phyloP scores from a whole-genome alignment of 169 alveolate genomes.

The Plasmodium cynomolgi region DNA sequence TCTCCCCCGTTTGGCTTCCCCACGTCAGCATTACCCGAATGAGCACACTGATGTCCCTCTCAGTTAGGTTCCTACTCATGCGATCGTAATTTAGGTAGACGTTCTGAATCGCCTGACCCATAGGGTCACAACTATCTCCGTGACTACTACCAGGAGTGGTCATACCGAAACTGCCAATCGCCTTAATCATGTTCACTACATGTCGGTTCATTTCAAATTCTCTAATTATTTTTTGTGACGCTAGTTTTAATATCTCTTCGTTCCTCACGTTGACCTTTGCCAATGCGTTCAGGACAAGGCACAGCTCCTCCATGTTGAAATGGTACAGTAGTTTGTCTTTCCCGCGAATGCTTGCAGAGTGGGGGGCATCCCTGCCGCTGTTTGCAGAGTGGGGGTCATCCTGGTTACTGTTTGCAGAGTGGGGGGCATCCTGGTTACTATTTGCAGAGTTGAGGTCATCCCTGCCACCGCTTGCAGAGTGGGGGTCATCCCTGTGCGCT shows the following conservation, averaged over 20 bases:
- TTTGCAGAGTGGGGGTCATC: neutral
- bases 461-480: neutral
- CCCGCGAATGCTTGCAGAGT: neutral
- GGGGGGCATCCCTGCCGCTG: too few relatives aligned
- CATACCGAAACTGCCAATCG: neutral
- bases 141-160: neutral
- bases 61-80: conserved; percentile 16
- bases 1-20: neutral
- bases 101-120: neutral
- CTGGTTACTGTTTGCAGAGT: too few relatives aligned
- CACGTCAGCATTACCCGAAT: conserved; percentile 15
- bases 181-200: conserved; percentile 19
- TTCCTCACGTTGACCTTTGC: conserved; percentile 54
- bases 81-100: neutral
- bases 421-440: neutral
- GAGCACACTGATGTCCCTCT: conserved; percentile 43
- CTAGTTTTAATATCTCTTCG: conserved; percentile 44
- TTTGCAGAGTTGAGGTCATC: too few relatives aligned
- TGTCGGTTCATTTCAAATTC: conserved; percentile 21
- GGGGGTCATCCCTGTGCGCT: neutral
- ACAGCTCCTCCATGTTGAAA: conserved; percentile 53
- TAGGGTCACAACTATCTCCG: neutral
- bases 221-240: conserved; percentile 14
- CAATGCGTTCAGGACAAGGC: conserved; percentile 50
- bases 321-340: neutral